phyloP scores from a whole-genome alignment of 2,329 filamentous ascomycete species.

The Elsinoe batatas region DNA sequence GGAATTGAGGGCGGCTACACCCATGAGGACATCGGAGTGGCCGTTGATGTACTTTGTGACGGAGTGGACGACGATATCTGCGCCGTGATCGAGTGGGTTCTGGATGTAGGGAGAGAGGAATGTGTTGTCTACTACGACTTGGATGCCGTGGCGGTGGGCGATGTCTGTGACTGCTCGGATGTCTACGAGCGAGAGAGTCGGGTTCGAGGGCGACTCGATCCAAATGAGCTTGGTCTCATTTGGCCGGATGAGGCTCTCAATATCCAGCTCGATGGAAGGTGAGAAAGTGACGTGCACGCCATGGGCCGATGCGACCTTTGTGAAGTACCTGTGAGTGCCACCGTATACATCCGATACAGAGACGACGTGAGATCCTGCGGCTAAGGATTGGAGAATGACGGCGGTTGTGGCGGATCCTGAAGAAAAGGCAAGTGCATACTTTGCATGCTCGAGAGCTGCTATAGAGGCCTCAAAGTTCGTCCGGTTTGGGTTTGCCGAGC shows the following conservation, averaged over 20 bases:
- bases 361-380: constrained; percentile 83
- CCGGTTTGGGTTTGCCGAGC: constrained; percentile 89
- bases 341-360: constrained; percentile 97
- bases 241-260: constrained; percentile 71
- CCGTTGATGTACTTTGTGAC: constrained; percentile 99
- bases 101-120: constrained; percentile 95
- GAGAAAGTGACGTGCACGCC: constrained; percentile 93
- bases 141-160: constrained; percentile 78
- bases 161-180: constrained; percentile 74
- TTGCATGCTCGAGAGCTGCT: constrained; percentile 83
- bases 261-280: constrained; percentile 80
- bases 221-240: constrained; percentile 83
- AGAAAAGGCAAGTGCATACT: constrained; percentile 86
- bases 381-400: constrained; percentile 83
- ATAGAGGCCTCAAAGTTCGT: constrained; percentile 89
- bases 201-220: constrained; percentile 95
- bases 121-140: constrained; percentile 98
- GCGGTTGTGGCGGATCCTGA: constrained; percentile 92
- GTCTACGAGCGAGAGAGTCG: constrained; percentile 85
- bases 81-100: constrained; percentile 88
- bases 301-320: constrained; percentile 89
- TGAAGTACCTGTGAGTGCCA: constrained; percentile 97
- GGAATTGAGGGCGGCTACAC: constrained; percentile 88
- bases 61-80: constrained; percentile 88
- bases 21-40: constrained; percentile 94